phyloP scores from a whole-genome alignment of 345 rosid genomes.

The Firmiana major region DNA sequence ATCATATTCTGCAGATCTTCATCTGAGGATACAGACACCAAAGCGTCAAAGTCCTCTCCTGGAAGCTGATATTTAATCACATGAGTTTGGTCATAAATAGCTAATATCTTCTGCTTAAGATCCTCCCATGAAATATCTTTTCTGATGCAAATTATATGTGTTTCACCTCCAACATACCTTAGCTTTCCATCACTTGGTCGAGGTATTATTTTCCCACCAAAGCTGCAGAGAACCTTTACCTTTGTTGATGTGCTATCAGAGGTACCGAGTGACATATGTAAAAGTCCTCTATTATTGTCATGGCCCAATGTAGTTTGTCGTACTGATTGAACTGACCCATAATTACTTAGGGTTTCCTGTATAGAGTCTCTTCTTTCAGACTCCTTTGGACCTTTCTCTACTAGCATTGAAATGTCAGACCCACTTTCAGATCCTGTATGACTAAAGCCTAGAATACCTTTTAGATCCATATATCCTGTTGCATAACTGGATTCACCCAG shows the following conservation, averaged over 20 bases:
- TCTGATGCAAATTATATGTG: slow-evolving; percentile 57
- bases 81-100: slow-evolving; percentile 56
- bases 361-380: slow-evolving; percentile 43
- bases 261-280: slow-evolving; percentile 41
- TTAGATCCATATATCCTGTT: slow-evolving; percentile 61
- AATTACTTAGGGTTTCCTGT: slow-evolving; percentile 40
- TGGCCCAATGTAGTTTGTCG: slow-evolving; percentile 39
- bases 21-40: slow-evolving; percentile 84
- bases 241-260: slow-evolving; percentile 40
- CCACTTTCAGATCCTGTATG: slow-evolving; percentile 63
- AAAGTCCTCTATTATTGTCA: slow-evolving; percentile 32
- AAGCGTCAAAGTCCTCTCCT: slow-evolving; percentile 91
- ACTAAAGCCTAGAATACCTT: slow-evolving; percentile 56
- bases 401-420: slow-evolving; percentile 52
- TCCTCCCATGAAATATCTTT: slow-evolving; percentile 64
- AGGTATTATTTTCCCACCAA: slow-evolving; percentile 79
- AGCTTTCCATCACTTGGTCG: slow-evolving; percentile 91
- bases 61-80: slow-evolving; percentile 90
- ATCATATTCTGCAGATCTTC: slow-evolving; percentile 91
- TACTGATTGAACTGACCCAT: slow-evolving; percentile 45
- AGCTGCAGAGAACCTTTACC: slow-evolving; percentile 84
- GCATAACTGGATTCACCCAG: slow-evolving; percentile 42
- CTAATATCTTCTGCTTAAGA: slow-evolving; percentile 56
- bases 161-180: slow-evolving; percentile 89
- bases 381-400: slow-evolving; percentile 44